Conservation (phyloP, 2,329 filamentous ascomycete genomes). For the Orbilia ellipsospora region DNA sequence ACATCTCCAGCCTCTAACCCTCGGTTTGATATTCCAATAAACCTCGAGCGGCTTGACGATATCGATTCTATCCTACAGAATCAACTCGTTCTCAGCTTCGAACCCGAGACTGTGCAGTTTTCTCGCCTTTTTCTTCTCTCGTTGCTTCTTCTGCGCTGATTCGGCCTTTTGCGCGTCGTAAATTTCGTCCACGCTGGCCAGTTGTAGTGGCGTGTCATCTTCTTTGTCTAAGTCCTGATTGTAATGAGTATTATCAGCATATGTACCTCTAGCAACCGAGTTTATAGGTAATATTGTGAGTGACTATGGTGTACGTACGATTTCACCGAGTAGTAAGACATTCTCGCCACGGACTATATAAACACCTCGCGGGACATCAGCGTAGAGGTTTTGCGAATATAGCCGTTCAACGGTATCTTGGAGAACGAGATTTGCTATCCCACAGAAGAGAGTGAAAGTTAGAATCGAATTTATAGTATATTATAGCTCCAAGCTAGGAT, state of each 20-base stretch:
- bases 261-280: background rate
- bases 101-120: slow-evolving; percentile 83
- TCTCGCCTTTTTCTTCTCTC: slow-evolving; percentile 77
- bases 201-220: slow-evolving; percentile 80
- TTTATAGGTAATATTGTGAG: background rate
- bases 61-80: slow-evolving; percentile 47
- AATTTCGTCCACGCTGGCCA: slow-evolving; percentile 70
- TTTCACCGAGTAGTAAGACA: slow-evolving; percentile 93
- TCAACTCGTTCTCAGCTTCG: slow-evolving; percentile 76
- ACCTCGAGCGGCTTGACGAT: slow-evolving; percentile 29
- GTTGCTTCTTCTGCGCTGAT: slow-evolving; percentile 74
- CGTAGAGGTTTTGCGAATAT: slow-evolving; percentile 79
- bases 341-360: slow-evolving; percentile 97
- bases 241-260: background rate
- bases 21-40: slow-evolving; percentile 35
- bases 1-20: slow-evolving; percentile 10
- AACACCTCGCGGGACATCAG: slow-evolving; percentile 84
- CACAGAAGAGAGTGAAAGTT: background rate
- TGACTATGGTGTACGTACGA: slow-evolving; percentile 63
- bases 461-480: background rate
- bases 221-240: slow-evolving; percentile 85
- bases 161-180: slow-evolving; percentile 78
- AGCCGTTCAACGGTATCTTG: slow-evolving; percentile 92
- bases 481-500: background rate
- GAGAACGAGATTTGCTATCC: slow-evolving; percentile 87